A percentile compares a stretch with the other conserved stretches of the same genome.
Conservation (phyloP, 371 early-diverging fungal species). For the Choanephora cucurbitarum region DNA sequence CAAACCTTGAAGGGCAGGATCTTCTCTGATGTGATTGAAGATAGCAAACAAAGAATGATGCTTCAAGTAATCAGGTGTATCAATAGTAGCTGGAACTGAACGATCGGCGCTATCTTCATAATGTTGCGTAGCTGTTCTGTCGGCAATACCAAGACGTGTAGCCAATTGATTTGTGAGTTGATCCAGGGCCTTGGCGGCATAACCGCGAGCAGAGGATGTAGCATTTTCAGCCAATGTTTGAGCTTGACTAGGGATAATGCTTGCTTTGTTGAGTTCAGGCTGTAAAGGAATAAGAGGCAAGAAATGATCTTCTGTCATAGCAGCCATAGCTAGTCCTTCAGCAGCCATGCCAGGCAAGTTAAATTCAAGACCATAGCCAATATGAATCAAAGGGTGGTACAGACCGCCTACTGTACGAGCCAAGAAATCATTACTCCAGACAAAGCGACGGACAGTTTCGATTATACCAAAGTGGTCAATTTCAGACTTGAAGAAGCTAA, state of each 20-base stretch:
- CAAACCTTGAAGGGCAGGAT: conserved; percentile 36
- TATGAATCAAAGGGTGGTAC: conserved; percentile 65
- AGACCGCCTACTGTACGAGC: conserved; percentile 51
- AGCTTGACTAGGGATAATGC: conserved; percentile 6
- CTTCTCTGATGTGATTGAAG: conserved; percentile 28
- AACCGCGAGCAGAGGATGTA: conserved; percentile 10
- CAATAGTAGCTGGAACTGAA: background rate
- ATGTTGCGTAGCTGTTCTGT: background rate
- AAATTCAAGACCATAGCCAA: conserved; percentile 70
- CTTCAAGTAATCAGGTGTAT: conserved; percentile 17
- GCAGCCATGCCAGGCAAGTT: conserved; percentile 53
- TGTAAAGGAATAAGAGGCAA: conserved; percentile 13
- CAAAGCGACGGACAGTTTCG: conserved; percentile 50
- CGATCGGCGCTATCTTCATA: background rate
- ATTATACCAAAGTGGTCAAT: conserved; percentile 45
- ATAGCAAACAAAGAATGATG: conserved; percentile 32
- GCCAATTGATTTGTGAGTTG: conserved; percentile 14
- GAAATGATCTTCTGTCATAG: conserved; percentile 34
- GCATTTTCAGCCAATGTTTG: conserved; percentile 24
- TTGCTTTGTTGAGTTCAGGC: conserved; percentile 8
- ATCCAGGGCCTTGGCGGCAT: conserved; percentile 7
- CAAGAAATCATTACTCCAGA: conserved; percentile 47
- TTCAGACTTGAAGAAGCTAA: conserved; percentile 50
- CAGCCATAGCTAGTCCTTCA: conserved; percentile 61
- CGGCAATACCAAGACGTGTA: conserved; percentile 9